A percentile compares a stretch with the other conserved stretches of the same genome.
phyloP scores from a whole-genome alignment of 148 eudicot species.

The Diospyros lotus region DNA sequence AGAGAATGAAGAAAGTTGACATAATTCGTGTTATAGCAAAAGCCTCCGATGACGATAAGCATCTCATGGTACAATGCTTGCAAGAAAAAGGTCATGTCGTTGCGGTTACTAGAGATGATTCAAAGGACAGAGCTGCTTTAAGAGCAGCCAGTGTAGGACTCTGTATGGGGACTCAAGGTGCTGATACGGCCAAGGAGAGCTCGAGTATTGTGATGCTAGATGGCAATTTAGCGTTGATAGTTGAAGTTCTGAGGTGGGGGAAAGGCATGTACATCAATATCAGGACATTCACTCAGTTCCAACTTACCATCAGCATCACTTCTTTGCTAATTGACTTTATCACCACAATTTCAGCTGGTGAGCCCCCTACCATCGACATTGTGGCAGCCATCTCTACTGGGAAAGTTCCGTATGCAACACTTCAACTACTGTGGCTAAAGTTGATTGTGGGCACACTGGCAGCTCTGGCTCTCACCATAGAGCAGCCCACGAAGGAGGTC shows the following conservation, averaged over 20 bases:
- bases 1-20: constrained; percentile 15
- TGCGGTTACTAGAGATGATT: constrained; percentile 18
- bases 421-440: constrained; percentile 22
- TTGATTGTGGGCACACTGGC: constrained; percentile 15
- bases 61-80: constrained; percentile 15
- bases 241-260: constrained; percentile 14
- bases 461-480: constrained; percentile 23
- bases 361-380: constrained; percentile 13
- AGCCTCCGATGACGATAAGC: constrained; percentile 6
- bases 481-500: constrained; percentile 8
- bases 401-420: constrained; percentile 12
- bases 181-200: constrained; percentile 14
- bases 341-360: constrained; percentile 7
- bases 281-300: constrained; percentile 20
- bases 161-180: constrained; percentile 7
- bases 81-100: constrained; percentile 16
- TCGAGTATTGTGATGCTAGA: constrained; percentile 13
- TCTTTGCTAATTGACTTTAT: constrained; percentile 7
- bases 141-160: constrained; percentile 17
- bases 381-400: constrained; percentile 15
- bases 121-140: constrained; percentile 13
- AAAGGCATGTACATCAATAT: constrained; percentile 8
- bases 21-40: constrained; percentile 19
- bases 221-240: constrained; percentile 6
- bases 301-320: constrained; percentile 10